Conservation (phyloP, 2,329 filamentous ascomycete genomes). For the Claviceps quebecensis region DNA sequence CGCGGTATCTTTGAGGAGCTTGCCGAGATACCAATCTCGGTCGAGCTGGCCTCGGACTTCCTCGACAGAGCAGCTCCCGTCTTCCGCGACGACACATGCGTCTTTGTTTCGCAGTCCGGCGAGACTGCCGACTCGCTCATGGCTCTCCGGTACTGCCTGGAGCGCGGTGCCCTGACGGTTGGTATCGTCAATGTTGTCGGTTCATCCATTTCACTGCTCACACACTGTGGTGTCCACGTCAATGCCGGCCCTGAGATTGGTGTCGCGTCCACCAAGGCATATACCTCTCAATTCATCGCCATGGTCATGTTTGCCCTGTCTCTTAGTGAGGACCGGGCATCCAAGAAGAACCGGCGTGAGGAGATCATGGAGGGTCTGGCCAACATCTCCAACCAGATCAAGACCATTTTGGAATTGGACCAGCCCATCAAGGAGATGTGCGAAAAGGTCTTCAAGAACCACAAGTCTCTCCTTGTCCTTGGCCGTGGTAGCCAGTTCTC, state of each 20-base stretch:
- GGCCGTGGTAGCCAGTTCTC: constrained; percentile 94
- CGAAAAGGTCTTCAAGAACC: constrained; percentile 83
- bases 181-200: constrained; percentile 98
- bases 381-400: constrained; percentile 83
- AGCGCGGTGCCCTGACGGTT: constrained; percentile 91
- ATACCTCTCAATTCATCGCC: constrained; percentile 97
- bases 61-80: constrained; percentile 91
- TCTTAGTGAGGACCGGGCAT: constrained; percentile 88
- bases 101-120: constrained; percentile 97
- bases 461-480: constrained; percentile 87
- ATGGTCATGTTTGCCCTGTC: constrained; percentile 99
- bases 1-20: constrained; percentile 96
- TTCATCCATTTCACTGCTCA: constrained; percentile 95
- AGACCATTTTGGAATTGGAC: constrained; percentile 79
- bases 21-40: constrained; percentile 92
- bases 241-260: constrained; percentile 98
- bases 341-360: constrained; percentile 79
- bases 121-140: constrained; percentile 96
- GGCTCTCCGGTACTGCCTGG: constrained; percentile 94
- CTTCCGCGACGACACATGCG: constrained; percentile 97
- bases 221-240: constrained; percentile 98
- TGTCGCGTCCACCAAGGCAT: constrained; percentile 97
- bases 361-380: constrained; percentile 92
- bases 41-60: constrained; percentile 96
- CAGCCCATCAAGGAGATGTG: constrained; percentile 91